Percentiles rank a stretch among this genome's conserved stretches.
Evolutionary conservation across 805 yeast species (phyloP).

Genomic region (Cyberlindnera bimundalis): DNA sequence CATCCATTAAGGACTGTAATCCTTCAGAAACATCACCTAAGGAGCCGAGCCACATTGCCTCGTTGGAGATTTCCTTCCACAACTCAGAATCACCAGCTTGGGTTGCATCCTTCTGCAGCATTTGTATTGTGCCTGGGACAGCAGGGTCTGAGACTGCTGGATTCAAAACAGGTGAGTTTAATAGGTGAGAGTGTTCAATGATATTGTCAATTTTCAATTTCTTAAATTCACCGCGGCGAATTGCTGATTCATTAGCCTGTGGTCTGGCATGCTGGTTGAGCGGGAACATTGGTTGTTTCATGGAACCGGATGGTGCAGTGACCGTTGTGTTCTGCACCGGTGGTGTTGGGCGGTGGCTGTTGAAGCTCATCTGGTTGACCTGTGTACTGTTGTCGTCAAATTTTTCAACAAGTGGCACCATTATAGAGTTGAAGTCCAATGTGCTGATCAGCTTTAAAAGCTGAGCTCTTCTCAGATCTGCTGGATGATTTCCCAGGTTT

Average conservation of each 20-base stretch:
- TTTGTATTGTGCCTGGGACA: slow-evolving; percentile 29
- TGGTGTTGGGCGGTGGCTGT: slow-evolving; percentile 11
- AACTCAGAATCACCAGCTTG: slow-evolving; percentile 47
- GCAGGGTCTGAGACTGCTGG: slow-evolving; percentile 20
- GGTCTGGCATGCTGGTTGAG: neutral
- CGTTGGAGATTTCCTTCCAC: slow-evolving; percentile 76
- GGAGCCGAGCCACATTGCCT: slow-evolving; percentile 60
- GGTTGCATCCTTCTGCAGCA: slow-evolving; percentile 27
- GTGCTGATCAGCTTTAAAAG: slow-evolving; percentile 60
- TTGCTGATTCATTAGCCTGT: slow-evolving; percentile 15
- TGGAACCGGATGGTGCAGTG: neutral
- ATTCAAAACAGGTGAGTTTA: slow-evolving; percentile 21
- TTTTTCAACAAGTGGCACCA: slow-evolving; percentile 52
- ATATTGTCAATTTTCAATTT: slow-evolving; percentile 19
- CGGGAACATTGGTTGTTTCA: slow-evolving; percentile 2
- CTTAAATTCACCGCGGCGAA: slow-evolving; percentile 18
- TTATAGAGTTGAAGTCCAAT: slow-evolving; percentile 64
- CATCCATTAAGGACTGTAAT: slow-evolving; percentile 30
- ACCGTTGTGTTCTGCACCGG: slow-evolving; percentile 2
- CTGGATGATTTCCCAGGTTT: slow-evolving; percentile 75
- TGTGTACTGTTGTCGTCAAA: slow-evolving; percentile 44
- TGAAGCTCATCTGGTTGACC: slow-evolving; percentile 14
- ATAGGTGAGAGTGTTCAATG: slow-evolving; percentile 6
- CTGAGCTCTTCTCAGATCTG: slow-evolving; percentile 71
- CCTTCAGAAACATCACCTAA: slow-evolving; percentile 45